Percentiles rank a stretch among this genome's conserved stretches.
phyloP scores from a whole-genome alignment of 768 basidiomycete species.

The Panus rudis region DNA sequence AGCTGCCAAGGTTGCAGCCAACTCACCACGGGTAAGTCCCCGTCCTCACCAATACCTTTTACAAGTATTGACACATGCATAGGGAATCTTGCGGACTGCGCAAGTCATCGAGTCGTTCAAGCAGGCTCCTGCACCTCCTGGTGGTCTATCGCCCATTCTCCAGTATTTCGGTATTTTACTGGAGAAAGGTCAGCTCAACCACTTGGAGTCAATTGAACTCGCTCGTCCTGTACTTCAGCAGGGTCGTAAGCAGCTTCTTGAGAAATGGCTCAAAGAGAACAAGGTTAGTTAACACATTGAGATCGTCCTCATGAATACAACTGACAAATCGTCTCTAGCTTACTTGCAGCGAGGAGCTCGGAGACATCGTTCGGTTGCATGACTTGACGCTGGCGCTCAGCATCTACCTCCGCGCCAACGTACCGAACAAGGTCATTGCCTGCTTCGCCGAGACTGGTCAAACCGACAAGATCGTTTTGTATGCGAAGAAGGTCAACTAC shows the following conservation, averaged over 20 bases:
- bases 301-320: not conserved
- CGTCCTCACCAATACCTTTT: not conserved
- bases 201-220: conserved; percentile 90
- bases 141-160: conserved; percentile 89
- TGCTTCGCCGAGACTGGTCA: conserved; percentile 99
- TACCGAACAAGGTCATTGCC: conserved; percentile 97
- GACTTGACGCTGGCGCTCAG: conserved; percentile 97
- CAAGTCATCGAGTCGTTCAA: conserved; percentile 98
- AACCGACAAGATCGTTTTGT: conserved; percentile 95
- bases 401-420: conserved; percentile 94
- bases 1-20: conserved; percentile 96
- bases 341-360: conserved; percentile 97
- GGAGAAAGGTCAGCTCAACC: conserved; percentile 97
- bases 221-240: conserved; percentile 94
- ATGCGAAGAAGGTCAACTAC: conserved; percentile 95
- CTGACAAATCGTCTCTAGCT: conserved; percentile 42
- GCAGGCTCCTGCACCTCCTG: conserved; percentile 82
- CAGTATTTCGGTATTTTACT: conserved; percentile 99
- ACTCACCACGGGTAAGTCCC: conserved; percentile 75
- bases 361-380: conserved; percentile 89
- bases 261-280: conserved; percentile 99
- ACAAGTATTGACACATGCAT: not conserved
- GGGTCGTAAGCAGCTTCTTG: conserved; percentile 91
- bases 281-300: conserved; percentile 49
- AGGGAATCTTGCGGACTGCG: conserved; percentile 92